Percentiles rank a stretch among this genome's conserved stretches.
These are phyloP conservation scores for Pseudogymnoascus sp. DNA, from an alignment of 2,329 filamentous ascomycete species.

Conservation along the genomic window DNA sequence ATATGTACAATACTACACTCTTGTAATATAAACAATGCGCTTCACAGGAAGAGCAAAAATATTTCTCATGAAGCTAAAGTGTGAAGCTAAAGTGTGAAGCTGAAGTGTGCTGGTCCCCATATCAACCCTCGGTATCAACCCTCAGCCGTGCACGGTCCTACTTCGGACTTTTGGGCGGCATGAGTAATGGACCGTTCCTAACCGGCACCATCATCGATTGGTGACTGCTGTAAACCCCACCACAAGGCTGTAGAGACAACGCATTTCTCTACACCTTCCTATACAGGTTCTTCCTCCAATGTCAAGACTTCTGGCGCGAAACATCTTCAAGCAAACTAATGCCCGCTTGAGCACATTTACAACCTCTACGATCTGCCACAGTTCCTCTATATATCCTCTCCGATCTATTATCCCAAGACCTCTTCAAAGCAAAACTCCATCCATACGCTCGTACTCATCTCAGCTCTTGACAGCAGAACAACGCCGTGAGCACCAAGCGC, in stretches of 20 bases:
- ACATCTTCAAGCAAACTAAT: constrained; percentile 10
- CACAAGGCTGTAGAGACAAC: constrained; percentile 5
- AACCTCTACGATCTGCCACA: not conserved
- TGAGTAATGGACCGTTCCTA: constrained; percentile 6
- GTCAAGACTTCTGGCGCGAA: constrained; percentile 7
- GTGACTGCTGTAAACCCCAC: constrained; percentile 1
- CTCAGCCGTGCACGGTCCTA: constrained; percentile 1
- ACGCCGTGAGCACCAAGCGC: constrained; percentile 45
- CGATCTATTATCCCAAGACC: not conserved
- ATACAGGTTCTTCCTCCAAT: constrained; percentile 1
- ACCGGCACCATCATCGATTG: not conserved
- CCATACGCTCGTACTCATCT: not conserved
- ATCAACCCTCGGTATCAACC: not conserved
- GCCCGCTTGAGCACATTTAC: constrained; percentile 2
- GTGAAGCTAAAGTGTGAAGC: not conserved
- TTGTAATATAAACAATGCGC: not conserved
- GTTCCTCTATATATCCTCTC: not conserved
- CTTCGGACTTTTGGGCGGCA: not conserved
- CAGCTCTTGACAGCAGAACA: constrained; percentile 9
- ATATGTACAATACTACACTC: constrained; percentile 6
- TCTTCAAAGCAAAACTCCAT: not conserved
- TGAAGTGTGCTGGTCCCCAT: not conserved
- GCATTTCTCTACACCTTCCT: constrained; percentile 9
- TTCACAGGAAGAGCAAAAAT: not conserved
- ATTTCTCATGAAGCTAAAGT: not conserved